phyloP scores from a whole-genome alignment of 2,329 filamentous ascomycete genomes.

The Sphaerulina vaccinii region DNA sequence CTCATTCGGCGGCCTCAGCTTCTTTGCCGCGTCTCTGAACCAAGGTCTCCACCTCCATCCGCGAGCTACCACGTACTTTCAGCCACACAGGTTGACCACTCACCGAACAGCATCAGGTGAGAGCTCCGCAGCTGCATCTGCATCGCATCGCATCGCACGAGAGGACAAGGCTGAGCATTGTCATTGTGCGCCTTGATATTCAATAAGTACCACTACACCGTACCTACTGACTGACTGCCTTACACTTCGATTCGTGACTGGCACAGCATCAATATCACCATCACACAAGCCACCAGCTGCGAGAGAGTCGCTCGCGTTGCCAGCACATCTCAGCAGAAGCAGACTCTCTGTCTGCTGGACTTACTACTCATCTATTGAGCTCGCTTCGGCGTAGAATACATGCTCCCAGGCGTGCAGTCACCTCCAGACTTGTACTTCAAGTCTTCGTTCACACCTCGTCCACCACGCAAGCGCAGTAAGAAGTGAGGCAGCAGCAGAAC shows the following conservation, averaged over 20 bases:
- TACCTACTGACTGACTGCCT: neutral
- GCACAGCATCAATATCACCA: neutral
- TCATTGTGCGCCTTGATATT: constrained; percentile 2
- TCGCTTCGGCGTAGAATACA: neutral
- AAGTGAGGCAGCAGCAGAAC: neutral
- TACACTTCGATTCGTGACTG: neutral
- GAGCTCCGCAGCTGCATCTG: neutral
- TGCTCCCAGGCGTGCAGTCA: neutral
- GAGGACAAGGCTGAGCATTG: neutral
- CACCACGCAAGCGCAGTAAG: constrained; percentile 8
- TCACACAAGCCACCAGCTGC: neutral
- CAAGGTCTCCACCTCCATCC: no score
- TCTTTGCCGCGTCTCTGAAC: no score
- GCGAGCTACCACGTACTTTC: no score
- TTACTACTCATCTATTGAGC: neutral
- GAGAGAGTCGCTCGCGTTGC: neutral
- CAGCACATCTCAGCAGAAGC: no score
- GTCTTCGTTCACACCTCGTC: constrained; percentile 17
- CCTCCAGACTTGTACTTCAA: constrained; percentile 11
- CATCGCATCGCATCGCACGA: neutral
- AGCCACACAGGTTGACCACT: no score
- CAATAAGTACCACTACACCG: neutral
- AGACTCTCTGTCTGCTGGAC: neutral
- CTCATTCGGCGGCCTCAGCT: no score
- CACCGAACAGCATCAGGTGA: neutral